Evolutionary conservation across 768 basidiomycete species (phyloP).

Genomic region (Neoboletus magnificus): DNA sequence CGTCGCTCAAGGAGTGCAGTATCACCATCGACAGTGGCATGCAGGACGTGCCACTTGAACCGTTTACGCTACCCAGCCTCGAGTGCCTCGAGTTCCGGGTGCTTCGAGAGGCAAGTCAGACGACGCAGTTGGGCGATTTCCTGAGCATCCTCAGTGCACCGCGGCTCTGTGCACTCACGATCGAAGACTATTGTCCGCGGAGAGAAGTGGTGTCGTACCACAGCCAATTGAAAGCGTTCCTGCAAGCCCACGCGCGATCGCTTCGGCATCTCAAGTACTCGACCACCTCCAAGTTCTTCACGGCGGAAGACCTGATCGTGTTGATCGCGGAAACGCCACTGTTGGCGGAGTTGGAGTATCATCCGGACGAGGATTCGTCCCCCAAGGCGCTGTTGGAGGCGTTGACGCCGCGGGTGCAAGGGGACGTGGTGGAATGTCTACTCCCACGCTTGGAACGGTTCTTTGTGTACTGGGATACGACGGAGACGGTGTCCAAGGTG

Average conservation of each 20-base stretch:
- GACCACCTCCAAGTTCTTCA: conserved; percentile 17
- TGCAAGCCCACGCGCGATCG: conserved; percentile 9
- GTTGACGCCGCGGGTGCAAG: conserved; percentile 19
- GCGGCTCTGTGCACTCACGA: conserved; percentile 10
- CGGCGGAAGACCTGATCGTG: conserved; percentile 15
- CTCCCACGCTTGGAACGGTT: conserved; percentile 18
- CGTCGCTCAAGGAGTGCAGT: conserved; percentile 20
- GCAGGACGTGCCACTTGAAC: conserved; percentile 5
- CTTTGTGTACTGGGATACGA: conserved; percentile 24
- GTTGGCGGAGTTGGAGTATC: conserved; percentile 23
- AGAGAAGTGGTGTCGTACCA: conserved; percentile 12
- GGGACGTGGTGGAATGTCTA: conserved; percentile 12
- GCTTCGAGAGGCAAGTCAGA: conserved; percentile 14
- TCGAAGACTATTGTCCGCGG: conserved; percentile 19
- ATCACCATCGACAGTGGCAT: conserved; percentile 13
- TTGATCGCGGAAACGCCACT: conserved; percentile 16
- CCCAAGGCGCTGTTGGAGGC: conserved; percentile 15
- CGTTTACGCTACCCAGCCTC: conserved; percentile 16
- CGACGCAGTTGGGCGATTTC: conserved; percentile 19
- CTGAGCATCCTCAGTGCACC: conserved; percentile 15
- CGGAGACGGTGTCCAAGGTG: conserved; percentile 24
- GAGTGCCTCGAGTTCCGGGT: conserved; percentile 17
- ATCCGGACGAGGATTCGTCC: conserved; percentile 22
- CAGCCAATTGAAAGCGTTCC: conserved; percentile 13
- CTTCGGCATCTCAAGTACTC: conserved; percentile 14